Evolutionary conservation across 2,329 filamentous ascomycete genomes (phyloP).

Genomic region (Penicillium sp.): DNA sequence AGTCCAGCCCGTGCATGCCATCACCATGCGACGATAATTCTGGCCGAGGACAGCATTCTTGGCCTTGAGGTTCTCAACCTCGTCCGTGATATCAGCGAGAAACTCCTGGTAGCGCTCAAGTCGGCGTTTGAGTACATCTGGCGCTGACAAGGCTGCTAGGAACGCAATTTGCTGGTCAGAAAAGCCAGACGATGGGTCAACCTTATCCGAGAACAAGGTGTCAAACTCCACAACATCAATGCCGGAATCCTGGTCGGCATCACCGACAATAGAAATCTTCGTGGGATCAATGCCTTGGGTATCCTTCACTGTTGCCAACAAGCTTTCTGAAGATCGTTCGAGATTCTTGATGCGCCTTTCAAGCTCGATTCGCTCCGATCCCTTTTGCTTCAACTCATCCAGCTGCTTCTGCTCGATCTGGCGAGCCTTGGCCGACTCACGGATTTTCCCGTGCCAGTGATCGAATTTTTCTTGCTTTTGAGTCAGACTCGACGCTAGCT

Average conservation of each 20-base stretch:
- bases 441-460: conserved; percentile 73
- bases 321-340: conserved; percentile 67
- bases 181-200: conserved; percentile 43
- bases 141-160: conserved; percentile 56
- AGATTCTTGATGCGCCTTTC: conserved; percentile 75
- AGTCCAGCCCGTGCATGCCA: conserved; percentile 75
- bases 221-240: conserved; percentile 38
- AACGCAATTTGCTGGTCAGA: conserved; percentile 44
- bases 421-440: conserved; percentile 73
- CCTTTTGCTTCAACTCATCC: conserved; percentile 65
- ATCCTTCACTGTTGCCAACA: conserved; percentile 56
- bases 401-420: conserved; percentile 72
- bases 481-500: conserved; percentile 76
- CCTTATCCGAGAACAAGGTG: conserved; percentile 37
- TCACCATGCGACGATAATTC: conserved; percentile 84
- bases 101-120: conserved; percentile 68
- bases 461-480: conserved; percentile 82
- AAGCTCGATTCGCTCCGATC: conserved; percentile 62
- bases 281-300: conserved; percentile 47
- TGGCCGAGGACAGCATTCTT: conserved; percentile 79
- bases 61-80: conserved; percentile 69
- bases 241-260: conserved; percentile 46
- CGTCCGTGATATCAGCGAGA: conserved; percentile 64
- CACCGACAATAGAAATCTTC: conserved; percentile 48
- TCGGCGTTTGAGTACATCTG: conserved; percentile 62